Base-by-base conservation (phyloP, 441 rosid genomes). In the Gossypium gossypioides region DNA sequence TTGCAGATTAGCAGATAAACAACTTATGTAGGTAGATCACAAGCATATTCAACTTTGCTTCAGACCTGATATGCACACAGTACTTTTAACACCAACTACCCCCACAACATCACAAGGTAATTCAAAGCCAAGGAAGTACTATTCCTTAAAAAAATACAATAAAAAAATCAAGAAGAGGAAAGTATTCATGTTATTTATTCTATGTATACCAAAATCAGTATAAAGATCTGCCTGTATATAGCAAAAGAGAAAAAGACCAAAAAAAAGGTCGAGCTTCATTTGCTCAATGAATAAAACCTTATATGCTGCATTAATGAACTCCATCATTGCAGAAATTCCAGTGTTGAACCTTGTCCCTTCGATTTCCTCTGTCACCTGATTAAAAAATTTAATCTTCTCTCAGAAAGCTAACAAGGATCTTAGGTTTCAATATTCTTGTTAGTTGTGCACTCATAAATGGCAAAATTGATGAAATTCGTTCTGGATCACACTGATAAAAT, bases 241-340 rank as follows among this genome's bases (percentile, higher is more conserved):
- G 67, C 25, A 34, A 16, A 62, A 34, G 3, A 32, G 3, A 40
- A 37, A 37, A 27, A 4, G 32, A 27, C 5, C 32, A 27, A 4
- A 27, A 4, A 27, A 27, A 27, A 4, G 32, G 1, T 64, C 18
- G 5, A 63, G 29, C 8, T 19, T 0, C 50, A 37, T 32, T 60
- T 21, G 0, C 22, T 13, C 69, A 65, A 12, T 4, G 9, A 55
- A 34, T 69, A 71, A 50, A 68, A 94, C 99, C 99, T 95, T 95
- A 61, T 85, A 89, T 0, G 95, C 93, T 0, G 96, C 91, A 79
- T 92, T 92, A 66, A 92, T 70, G 81, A 95, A 95, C 84, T 91
- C 99, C 99, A 95, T 92, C 97, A 95, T 92, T 74, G 97, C 93
- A 64, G 99, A 95, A 79, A 95, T 92, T 57, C 97, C 97, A 0